These are phyloP conservation scores for Xanthoconium stramineum DNA, from an alignment of 768 basidiomycete species.

Conservation along the genomic window DNA sequence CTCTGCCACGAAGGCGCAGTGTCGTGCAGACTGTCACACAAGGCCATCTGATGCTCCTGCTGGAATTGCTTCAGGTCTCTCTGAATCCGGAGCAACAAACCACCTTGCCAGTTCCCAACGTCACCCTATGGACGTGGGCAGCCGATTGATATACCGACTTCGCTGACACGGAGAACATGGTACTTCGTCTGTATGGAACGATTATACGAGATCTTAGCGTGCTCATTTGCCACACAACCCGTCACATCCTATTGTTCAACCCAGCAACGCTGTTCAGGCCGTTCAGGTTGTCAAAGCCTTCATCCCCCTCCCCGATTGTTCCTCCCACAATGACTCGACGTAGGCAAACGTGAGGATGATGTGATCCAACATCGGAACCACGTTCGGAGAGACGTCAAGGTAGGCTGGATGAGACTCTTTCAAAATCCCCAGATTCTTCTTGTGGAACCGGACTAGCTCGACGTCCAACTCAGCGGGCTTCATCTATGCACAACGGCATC, in stretches of 20 bases:
- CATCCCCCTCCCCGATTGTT: background rate
- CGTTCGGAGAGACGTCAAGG: slow-evolving; percentile 16
- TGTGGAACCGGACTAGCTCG: slow-evolving; percentile 24
- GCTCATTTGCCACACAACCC: no score
- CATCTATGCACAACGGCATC: slow-evolving; percentile 9
- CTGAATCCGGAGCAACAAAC: background rate
- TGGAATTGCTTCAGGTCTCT: no score
- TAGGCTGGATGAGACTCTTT: slow-evolving; percentile 23
- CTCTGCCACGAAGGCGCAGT: no score
- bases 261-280: no score
- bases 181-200: background rate
- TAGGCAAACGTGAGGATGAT: slow-evolving; percentile 28
- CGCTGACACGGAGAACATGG: background rate
- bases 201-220: no score
- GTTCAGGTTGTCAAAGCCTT: no score
- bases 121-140: background rate
- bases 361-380: slow-evolving; percentile 23
- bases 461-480: slow-evolving; percentile 10
- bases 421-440: slow-evolving; percentile 21
- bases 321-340: slow-evolving; percentile 16
- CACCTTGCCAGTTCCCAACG: background rate
- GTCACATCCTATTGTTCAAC: no score
- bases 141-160: background rate
- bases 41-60: no score
- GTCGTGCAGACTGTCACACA: no score